A percentile compares a stretch with the other conserved stretches of the same genome.
Evolutionary conservation across 2,329 filamentous ascomycete genomes (phyloP).

Genomic region (Ascochyta fabae): DNA sequence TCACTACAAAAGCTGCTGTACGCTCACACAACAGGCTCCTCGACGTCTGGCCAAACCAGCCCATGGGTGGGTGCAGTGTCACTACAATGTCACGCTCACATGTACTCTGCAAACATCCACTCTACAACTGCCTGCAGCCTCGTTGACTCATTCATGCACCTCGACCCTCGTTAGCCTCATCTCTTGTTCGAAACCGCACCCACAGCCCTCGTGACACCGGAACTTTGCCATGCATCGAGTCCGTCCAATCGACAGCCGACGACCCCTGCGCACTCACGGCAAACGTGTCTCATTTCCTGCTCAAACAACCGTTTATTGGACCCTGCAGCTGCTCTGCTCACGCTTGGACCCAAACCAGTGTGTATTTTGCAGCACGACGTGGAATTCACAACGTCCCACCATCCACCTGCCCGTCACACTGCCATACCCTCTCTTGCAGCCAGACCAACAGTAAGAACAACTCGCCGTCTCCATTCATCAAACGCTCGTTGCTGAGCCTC

Average conservation of each 20-base stretch:
- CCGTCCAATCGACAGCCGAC: slow-evolving; percentile 14
- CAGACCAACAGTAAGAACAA: background rate
- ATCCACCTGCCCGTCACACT: slow-evolving; percentile 4
- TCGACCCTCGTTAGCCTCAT: slow-evolving; percentile 5
- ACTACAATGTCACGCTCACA: background rate
- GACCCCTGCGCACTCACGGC: slow-evolving; percentile 15
- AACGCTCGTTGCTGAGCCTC: background rate
- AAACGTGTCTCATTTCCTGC: slow-evolving; percentile 16
- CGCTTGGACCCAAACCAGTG: slow-evolving; percentile 13
- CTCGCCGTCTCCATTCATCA: background rate
- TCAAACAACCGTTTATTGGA: slow-evolving; percentile 31
- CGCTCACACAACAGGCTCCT: slow-evolving; percentile 11
- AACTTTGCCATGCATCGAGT: slow-evolving; percentile 17
- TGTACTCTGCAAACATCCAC: background rate
- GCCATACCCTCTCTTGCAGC: background rate
- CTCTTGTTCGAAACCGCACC: slow-evolving; percentile 17
- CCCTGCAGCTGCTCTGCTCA: slow-evolving; percentile 33
- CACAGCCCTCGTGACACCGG: slow-evolving; percentile 28
- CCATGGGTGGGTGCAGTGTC: slow-evolving; percentile 4
- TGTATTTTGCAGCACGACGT: slow-evolving; percentile 23
- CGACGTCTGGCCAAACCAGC: slow-evolving; percentile 7
- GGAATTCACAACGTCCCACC: slow-evolving; percentile 14
- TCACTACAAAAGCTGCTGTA: slow-evolving; percentile 3
- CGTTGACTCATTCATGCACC: slow-evolving; percentile 10
- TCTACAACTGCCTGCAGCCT: slow-evolving; percentile 1